Base-by-base conservation (phyloP, 1,139 yeast species). In the Blastobotrys malaysiensis region DNA sequence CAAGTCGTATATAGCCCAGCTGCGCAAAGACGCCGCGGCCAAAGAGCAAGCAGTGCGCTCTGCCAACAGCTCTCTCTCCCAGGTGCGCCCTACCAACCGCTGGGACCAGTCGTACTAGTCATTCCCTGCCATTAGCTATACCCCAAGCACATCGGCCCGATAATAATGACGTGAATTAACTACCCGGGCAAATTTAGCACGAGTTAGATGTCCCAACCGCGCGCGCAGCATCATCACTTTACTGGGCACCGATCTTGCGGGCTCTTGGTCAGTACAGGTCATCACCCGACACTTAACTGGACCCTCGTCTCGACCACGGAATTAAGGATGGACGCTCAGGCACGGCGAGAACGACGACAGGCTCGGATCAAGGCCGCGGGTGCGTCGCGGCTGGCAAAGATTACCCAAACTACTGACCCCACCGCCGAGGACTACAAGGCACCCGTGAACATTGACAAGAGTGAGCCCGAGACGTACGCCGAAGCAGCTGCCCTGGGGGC, bases 311-410 rank as follows among this genome's bases (percentile, higher is more conserved):
- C 31, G 31, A 26, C 11, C 3, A 26, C 7, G 11, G 31, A 26
- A 20, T n/a, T 44, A 44, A 16, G 20, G 45, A 61, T 62, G 65
- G 66, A 62, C 51, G 66, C 66, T 5, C 59, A 62, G 39, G 63
- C 62, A 43, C 67, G 72, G 43, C 61, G 76, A 46, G 76, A 70
- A 55, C 60, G 72, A 26, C 69, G 77, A 14, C 71, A 69, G 62
- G 73, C 72, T 9, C 62, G 64, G 22, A 69, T 73, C 49, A 59
- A 60, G 21, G 69, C 67, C 18, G 66, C 66, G 9, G 75, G 73
- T 2, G 63, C 68, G 4, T 61, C 63, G 53, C 58, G 77, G 13
- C 62, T 73, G 27, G 66, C 70, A n/a, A 65, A 70, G 46, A 73
- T 73, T 57, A 70, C 76, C 18, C 65, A 67, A 48, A 58, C 64